phyloP scores from a whole-genome alignment of 2,329 filamentous ascomycete genomes.

The Teratosphaeria epicoccoides region DNA sequence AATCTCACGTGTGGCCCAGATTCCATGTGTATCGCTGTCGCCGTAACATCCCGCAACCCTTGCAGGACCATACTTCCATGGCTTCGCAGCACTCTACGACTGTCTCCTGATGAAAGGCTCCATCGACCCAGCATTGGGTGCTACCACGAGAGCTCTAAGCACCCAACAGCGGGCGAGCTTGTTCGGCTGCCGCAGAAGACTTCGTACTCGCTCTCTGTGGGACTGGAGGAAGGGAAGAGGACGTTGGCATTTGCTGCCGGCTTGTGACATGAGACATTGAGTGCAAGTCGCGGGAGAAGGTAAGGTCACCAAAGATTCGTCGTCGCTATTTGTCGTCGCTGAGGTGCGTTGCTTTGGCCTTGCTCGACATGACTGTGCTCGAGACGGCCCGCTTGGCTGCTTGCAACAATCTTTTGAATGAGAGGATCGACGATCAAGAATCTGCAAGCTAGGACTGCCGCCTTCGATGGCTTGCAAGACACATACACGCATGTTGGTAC shows the following conservation, averaged over 20 bases:
- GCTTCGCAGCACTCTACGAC: neutral
- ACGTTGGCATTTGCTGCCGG: neutral
- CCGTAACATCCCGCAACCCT: neutral
- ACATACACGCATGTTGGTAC: neutral
- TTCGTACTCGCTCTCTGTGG: neutral
- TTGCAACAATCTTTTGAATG: neutral
- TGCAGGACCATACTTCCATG: neutral
- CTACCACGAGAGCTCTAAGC: neutral
- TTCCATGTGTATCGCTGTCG: neutral
- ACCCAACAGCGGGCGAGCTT: neutral
- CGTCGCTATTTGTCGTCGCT: neutral
- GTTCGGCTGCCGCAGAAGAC: neutral
- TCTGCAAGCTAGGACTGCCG: neutral
- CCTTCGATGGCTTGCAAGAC: neutral
- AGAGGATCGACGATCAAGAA: neutral
- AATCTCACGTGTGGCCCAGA: neutral
- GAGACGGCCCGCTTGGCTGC: neutral
- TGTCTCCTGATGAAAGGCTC: neutral
- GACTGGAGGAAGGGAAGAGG: neutral
- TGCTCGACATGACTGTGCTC: neutral
- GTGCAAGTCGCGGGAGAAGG: no score
- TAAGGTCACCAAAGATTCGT: neutral
- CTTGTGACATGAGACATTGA: no score
- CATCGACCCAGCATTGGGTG: neutral
- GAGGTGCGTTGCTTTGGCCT: neutral